Evolutionary conservation across 1,139 yeast genomes (phyloP), one percentile per base, ranked within the genome.

Genomic region (Blastobotrys apis): DNA sequence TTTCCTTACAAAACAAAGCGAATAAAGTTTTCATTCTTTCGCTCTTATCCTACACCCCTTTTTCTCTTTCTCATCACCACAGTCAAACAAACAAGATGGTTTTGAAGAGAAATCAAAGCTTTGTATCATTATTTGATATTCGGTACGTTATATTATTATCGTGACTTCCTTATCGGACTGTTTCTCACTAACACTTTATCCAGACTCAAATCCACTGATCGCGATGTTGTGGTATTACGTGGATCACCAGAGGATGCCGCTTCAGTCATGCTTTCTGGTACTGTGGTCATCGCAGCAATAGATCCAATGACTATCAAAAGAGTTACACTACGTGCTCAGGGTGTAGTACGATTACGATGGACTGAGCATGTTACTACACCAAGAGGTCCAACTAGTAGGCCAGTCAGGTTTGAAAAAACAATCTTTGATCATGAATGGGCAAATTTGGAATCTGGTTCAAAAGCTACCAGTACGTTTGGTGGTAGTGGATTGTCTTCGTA

Each of bases 351-450:
- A 43, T 60, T 84, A 42, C 74, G 75, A 54, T 72, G 66, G 59
- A 40, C 45, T 16, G 65, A 59, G 22, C 50, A 46, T 17, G 66
- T 69, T 40, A 70, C 68, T 37, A 71, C 76, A 21, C 53, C 73
- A 16, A 74, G 75, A 47, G 80, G 78, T 0, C 56, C 51, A 8
- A 43, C 67, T 44, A 68, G 71, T 37, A 75, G 78, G 50, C 81
- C 81, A 13, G 68, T 71, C 50, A 73, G 77, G 47, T 84, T 75
- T 57, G 85, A 81, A 46, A 79, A 77, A 53, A 72, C 77, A 40
- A 65, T 90, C 15, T 90, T 75, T 60, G 94, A 86, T 58, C 81
- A 84, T 58, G 71, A 68, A 35, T 87, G 95, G 94, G 86, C 83
- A 53, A 73, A 79, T 51, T 68, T 75, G 36, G 86, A 83, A 51